Evolutionary conservation across 805 yeast genomes (phyloP).

Genomic region (Kregervanrija delftensis): DNA sequence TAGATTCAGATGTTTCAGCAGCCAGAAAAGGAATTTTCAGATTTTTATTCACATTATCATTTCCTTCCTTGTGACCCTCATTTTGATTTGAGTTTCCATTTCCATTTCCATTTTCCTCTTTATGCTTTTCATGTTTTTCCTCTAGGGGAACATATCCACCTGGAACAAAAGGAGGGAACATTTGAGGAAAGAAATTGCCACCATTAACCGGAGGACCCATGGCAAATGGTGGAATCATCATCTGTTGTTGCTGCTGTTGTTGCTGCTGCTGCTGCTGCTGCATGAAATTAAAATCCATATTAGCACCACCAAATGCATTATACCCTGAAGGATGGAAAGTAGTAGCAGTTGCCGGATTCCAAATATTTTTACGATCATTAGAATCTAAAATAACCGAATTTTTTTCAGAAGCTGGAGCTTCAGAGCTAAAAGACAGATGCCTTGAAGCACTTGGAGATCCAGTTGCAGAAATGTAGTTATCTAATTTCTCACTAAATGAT

Average conservation of each 20-base stretch:
- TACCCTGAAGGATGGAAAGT: conserved; percentile 44
- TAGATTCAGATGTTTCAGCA: neutral
- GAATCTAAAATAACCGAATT: conserved; percentile 27
- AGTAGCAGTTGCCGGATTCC: conserved; percentile 63
- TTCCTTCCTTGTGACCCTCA: neutral
- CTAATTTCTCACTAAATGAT: conserved; percentile 57
- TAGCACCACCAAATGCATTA: conserved; percentile 3
- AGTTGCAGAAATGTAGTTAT: conserved; percentile 36
- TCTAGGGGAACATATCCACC: neutral
- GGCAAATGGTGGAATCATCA: conserved; percentile 17
- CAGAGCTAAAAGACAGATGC: conserved; percentile 25
- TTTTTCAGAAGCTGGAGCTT: conserved; percentile 25
- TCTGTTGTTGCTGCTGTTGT: neutral
- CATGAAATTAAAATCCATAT: conserved; percentile 7
- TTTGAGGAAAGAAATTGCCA: conserved; percentile 22
- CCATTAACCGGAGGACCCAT: conserved; percentile 30
- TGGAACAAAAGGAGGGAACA: conserved; percentile 29
- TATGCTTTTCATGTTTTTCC: neutral
- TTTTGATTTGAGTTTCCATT: neutral
- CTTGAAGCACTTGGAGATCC: conserved; percentile 24
- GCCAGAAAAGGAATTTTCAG: neutral
- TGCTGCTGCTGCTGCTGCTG: conserved; percentile 8
- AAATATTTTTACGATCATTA: conserved; percentile 33
- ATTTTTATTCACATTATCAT: neutral
- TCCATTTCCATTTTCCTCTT: conserved; percentile 2